Evolutionary conservation across 164 flowering plant species (phyloP).

Genomic region (Houttuynia cordata): DNA sequence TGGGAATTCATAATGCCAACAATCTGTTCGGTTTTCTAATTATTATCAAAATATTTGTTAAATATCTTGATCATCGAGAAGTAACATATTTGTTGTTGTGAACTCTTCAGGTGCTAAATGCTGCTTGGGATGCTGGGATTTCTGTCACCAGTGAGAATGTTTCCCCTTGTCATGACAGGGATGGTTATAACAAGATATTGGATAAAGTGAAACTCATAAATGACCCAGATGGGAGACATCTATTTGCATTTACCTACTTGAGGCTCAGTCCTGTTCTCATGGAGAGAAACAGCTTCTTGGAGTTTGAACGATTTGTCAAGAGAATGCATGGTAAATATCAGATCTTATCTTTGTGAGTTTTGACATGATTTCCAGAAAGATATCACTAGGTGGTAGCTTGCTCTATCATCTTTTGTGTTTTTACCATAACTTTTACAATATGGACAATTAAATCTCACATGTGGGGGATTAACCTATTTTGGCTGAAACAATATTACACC

Average conservation of each 20-base stretch:
- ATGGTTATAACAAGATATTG: conserved; percentile 64
- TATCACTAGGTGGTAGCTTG: not conserved
- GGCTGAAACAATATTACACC: too few relatives aligned
- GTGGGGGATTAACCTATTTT: not conserved
- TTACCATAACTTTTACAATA: not conserved
- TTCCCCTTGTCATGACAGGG: conserved; percentile 59
- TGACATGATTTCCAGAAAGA: not conserved
- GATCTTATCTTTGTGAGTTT: not conserved
- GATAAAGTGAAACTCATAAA: conserved; percentile 63
- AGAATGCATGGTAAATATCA: conserved; percentile 74
- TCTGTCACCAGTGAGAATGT: conserved; percentile 65
- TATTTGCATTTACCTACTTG: conserved; percentile 62
- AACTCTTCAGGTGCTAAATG: conserved; percentile 56
- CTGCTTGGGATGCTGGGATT: conserved; percentile 76
- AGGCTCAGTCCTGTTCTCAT: conserved; percentile 53
- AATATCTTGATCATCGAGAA: not conserved
- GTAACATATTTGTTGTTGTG: not conserved
- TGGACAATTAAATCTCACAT: not conserved
- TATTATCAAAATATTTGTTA: not conserved
- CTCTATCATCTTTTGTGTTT: not conserved
- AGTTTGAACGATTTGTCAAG: conserved; percentile 74
- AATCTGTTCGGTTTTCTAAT: too few relatives aligned
- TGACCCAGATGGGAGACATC: conserved; percentile 80
- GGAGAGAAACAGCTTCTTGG: conserved; percentile 56
- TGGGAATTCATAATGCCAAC: too few relatives aligned